Conservation (phyloP, 2,329 filamentous ascomycete genomes). For the Hyphodiscus sp. region DNA sequence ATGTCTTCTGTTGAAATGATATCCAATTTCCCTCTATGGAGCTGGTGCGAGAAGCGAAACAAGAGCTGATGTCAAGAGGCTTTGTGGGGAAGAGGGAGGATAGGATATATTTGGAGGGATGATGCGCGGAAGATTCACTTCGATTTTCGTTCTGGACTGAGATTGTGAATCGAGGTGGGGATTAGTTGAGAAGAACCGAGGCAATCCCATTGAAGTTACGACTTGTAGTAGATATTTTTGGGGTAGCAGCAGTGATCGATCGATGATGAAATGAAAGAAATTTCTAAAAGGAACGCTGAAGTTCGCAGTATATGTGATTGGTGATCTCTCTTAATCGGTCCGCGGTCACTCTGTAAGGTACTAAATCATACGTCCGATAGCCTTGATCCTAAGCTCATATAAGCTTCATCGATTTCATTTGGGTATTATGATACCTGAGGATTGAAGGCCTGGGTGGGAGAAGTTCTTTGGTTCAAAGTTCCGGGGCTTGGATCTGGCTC, state of each 20-base stretch:
- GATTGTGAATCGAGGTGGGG: not conserved
- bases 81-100: not conserved
- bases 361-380: not conserved
- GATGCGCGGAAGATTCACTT: not conserved
- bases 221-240: constrained; percentile 17
- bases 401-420: no score
- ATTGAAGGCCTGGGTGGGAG: no score
- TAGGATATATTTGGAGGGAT: not conserved
- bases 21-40: constrained; percentile 10
- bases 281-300: not conserved
- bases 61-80: not conserved
- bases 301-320: not conserved
- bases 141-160: constrained; percentile 1
- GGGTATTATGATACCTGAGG: no score
- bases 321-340: not conserved
- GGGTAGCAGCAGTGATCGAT: not conserved
- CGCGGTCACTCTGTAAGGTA: not conserved
- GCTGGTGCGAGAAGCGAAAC: no score
- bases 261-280: constrained; percentile 11
- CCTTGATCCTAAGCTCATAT: no score
- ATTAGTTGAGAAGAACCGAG: not conserved
- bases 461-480: no score
- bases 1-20: constrained; percentile 15
- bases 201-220: constrained; percentile 10
- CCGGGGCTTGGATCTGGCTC: no score